A percentile compares a stretch with the other conserved stretches of the same genome.
Evolutionary conservation across 2,329 filamentous ascomycete species (phyloP).

Genomic region (Alternaria incomplexa): DNA sequence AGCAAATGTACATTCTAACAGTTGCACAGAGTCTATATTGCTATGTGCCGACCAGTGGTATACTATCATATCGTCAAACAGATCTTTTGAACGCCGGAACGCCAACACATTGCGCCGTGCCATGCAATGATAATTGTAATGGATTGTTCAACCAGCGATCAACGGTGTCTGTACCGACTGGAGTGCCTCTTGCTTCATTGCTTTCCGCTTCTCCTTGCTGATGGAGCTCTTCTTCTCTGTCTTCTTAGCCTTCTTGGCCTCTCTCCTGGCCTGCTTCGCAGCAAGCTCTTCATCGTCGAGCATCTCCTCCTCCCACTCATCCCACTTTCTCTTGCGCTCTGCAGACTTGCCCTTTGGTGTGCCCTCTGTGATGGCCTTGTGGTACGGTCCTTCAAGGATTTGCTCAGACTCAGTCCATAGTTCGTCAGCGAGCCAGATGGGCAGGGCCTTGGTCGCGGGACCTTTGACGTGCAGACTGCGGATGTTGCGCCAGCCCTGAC

Average conservation of each 20-base stretch:
- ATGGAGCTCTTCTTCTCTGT: constrained; percentile 38
- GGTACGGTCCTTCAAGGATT: constrained; percentile 64
- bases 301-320: constrained; percentile 47
- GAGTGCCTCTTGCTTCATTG: constrained; percentile 57
- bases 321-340: constrained; percentile 48
- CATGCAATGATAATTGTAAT: constrained; percentile 5
- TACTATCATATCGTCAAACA: constrained; percentile 17
- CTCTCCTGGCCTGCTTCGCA: constrained; percentile 45
- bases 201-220: constrained; percentile 57
- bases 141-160: constrained; percentile 23
- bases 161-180: constrained; percentile 50
- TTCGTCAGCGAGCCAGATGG: constrained; percentile 93
- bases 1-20: neutral
- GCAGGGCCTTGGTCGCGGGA: constrained; percentile 82
- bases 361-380: constrained; percentile 35
- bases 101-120: constrained; percentile 23
- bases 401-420: constrained; percentile 83
- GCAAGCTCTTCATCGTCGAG: constrained; percentile 43
- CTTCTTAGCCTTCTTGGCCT: constrained; percentile 59
- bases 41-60: constrained; percentile 12
- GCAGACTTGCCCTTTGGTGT: constrained; percentile 28
- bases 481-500: constrained; percentile 87
- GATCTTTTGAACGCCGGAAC: constrained; percentile 29
- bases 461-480: constrained; percentile 89
- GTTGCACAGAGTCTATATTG: neutral